Evolutionary conservation across 306 rosid genomes (phyloP).

Genomic region (Prunus salicina): DNA sequence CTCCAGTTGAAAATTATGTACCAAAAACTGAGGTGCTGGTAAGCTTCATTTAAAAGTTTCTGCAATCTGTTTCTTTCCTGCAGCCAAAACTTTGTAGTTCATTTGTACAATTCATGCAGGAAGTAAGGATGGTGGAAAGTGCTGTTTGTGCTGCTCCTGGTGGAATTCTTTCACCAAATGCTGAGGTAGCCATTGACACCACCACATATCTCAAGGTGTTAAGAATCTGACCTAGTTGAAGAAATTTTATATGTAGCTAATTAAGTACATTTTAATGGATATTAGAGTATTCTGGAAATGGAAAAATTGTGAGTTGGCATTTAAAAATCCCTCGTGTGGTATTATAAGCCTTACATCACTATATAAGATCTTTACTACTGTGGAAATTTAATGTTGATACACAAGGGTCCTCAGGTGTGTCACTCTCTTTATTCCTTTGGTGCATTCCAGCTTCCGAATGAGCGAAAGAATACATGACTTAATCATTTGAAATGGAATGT

Average conservation of each 20-base stretch:
- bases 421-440: neutral
- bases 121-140: constrained; percentile 53
- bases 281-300: constrained; percentile 1
- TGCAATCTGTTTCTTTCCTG: constrained; percentile 1
- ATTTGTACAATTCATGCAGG: constrained; percentile 50
- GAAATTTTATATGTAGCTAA: neutral
- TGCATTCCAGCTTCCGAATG: neutral
- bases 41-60: constrained; percentile 9
- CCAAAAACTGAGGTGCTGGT: constrained; percentile 52
- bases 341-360: neutral
- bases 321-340: neutral
- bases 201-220: neutral
- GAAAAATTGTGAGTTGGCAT: neutral
- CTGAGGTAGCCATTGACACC: constrained; percentile 46
- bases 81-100: constrained; percentile 19
- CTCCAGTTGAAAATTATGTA: constrained; percentile 67
- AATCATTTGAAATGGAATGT: neutral
- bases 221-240: neutral
- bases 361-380: neutral
- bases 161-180: constrained; percentile 31
- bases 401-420: neutral
- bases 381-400: neutral
- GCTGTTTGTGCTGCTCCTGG: constrained; percentile 46
- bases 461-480: neutral
- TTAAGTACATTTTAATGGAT: neutral